Base-by-base conservation (phyloP, 2,329 filamentous ascomycete genomes). In the Emergomyces africanus region DNA sequence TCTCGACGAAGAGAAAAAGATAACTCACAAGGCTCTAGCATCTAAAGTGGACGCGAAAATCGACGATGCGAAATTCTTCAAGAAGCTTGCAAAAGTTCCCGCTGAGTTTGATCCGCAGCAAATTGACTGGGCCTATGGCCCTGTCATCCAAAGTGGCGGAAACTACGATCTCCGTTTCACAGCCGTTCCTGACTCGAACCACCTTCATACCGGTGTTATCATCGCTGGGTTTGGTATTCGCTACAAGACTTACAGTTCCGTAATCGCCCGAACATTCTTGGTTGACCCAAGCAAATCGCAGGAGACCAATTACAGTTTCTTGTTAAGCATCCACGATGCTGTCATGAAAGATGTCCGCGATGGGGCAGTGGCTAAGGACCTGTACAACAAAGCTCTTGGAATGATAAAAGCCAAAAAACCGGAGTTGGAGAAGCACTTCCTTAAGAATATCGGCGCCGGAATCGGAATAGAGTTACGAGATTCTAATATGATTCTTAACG, bases 221-320 rank as follows among this genome's bases (percentile, higher is more conserved):
- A 84, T 99, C 66, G 89, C 90, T 6, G 89, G 89, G 1, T 84
- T 99, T 74, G 94, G 94, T 57, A 81, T 99, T 62, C 84, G 94
- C 64, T 99, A 99, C 77, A 94, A 94, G 75, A 95, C 90, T 0
- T 99, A 99, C 74, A 91, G 89, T 70, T 95, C 91, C 2, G 83
- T 90, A 61, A 90, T 99, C 65, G 90, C 88, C 14, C 86, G 94
- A 64, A 97, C 95, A 8, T 99, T 96, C 72, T 81, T 99, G 62
- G 92, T 99, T 53, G 95, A 97, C 67, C 95, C 95, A 18, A 96
- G 94, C 76, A 97, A 96, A 74, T 84, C 88, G 0, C 94, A 99
- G 71, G 94, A 97, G 74, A 87, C 82, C 70, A 94, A 91, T 70
- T 99, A 99, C 79, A 95, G 92, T 68, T 83, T 96, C 18, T 81